Evolutionary conservation across 345 rosid species (phyloP), one percentile per base, ranked within the genome.

Genomic region (Boechera divaricarpa): DNA sequence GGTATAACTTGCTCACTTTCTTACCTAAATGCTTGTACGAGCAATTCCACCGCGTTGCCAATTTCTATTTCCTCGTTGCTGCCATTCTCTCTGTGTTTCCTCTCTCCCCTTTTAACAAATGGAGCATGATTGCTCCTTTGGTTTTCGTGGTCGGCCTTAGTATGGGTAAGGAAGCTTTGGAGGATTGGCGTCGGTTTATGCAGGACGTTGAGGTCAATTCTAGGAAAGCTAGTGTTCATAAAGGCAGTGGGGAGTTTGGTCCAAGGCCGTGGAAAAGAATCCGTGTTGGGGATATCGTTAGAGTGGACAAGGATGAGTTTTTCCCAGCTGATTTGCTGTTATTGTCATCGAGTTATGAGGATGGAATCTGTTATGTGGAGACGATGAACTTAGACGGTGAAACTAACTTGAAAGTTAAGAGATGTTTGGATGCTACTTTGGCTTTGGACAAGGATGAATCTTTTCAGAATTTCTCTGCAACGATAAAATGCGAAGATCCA

Each of bases 351-450:
- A 88, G 95, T 79, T 88, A 87, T 60, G 90, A 88, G 13, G 97
- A 91, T 66, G 95, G 95, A 15, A 80, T 91, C 29, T 91, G 93
- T 75, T 91, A 88, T 68, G 97, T 91, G 3, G 95, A 91, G 85
- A 91, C 97, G 0, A 89, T 86, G 97, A 91, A 89, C 21, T 84
- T 91, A 18, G 97, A 91, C 69, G 95, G 97, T 1, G 95, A 91
- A 69, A 91, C 95, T 10, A 89, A 86, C 68, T 69, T 91, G 82
- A 89, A 91, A 78, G 79, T 85, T 0, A 91, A 91, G 72, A 85
- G 90, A 69, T 79, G 83, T 48, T 76, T 91, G 63, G 97, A 91
- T 67, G 84, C 68, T 21, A 86, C 94, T 2, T 63, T 86, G 72
- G 6, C 55, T 1, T 18, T 86, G 63, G 84, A 91, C 9, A 69